Evolutionary conservation across 129 eudicot species (phyloP), one percentile per base, ranked within the genome.

Genomic region (Arctium lappa): DNA sequence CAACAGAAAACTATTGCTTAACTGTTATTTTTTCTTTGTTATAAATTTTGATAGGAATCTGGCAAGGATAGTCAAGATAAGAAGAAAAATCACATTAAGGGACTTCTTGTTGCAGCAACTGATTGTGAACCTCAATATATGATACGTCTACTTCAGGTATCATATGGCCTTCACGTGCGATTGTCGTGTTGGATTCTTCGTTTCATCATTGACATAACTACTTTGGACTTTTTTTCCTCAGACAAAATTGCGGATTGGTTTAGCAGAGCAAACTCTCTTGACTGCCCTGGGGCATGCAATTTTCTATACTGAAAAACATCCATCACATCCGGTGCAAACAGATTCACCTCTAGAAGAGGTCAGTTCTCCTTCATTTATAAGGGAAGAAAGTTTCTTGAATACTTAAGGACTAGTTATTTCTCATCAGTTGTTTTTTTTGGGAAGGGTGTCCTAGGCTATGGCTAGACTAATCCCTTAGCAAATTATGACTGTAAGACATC

Each of bases 131-230:
- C 99, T 80, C 91, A 84, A 69, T 95, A 91, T 85, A 73, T 95
- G 85, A 92, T 95, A 63, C 99, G 99, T 82, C 75, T 92, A 81
- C 99, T 95, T 82, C 98, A 94, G 97, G 98, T 94, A 38, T 66
- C 11, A 63, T 29, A 69, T 63, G 8, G 42, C 6, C 7, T 4
- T 38, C 18, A 15, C 36, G 6, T 78, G 42, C 39, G 70, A 73
- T 30, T 27, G 30, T 66, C 38, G 39, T 42, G 2, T 62, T 83
- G 16, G 36, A 69, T 42, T 69, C 74, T 76, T 70, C 85, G 32
- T 34, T 79, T 48, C 34, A 15, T 68, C 11, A 34, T 86, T 15
- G 78, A 62, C 81, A 15, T 86, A 70, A 62, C 10, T 29, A 79
- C 29, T 72, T 81, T 65, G 37, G 31, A 62, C 37, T 79, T 60